phyloP scores from a whole-genome alignment of 2,329 filamentous ascomycete species.

The Penicillium sp. region DNA sequence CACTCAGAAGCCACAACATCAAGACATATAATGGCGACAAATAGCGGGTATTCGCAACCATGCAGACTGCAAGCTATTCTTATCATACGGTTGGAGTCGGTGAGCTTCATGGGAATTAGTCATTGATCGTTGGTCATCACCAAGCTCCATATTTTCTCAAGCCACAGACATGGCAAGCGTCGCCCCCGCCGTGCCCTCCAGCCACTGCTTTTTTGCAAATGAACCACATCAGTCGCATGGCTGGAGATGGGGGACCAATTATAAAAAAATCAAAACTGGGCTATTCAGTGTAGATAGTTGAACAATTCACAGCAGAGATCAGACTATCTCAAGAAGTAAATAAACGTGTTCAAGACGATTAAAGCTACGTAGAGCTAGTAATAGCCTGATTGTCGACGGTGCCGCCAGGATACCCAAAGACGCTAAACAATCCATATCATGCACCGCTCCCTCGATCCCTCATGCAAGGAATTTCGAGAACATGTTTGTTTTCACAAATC shows the following conservation, averaged over 20 bases:
- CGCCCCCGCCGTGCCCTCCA: background rate
- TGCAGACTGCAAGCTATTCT: slow-evolving; percentile 24
- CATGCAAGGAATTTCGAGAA: background rate
- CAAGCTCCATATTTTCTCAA: background rate
- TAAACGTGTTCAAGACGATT: background rate
- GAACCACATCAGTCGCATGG: background rate
- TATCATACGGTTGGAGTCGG: slow-evolving; percentile 2
- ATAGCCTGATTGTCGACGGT: background rate
- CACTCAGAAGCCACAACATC: background rate
- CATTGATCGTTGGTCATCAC: background rate
- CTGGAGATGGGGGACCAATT: background rate
- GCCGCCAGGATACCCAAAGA: background rate
- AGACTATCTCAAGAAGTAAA: background rate
- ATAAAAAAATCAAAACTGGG: background rate
- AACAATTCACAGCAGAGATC: background rate
- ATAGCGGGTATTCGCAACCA: background rate
- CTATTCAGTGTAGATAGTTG: background rate
- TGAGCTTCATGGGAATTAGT: background rate
- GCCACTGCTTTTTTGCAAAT: background rate
- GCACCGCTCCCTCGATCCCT: too few relatives aligned
- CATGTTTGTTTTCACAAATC: background rate
- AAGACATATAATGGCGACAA: background rate
- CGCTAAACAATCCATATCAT: too few relatives aligned
- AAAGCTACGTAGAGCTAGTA: background rate
- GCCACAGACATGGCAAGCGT: background rate